Evolutionary conservation across 768 basidiomycete genomes (phyloP), one percentile per base, ranked within the genome.

Genomic region (Suillus paluster): DNA sequence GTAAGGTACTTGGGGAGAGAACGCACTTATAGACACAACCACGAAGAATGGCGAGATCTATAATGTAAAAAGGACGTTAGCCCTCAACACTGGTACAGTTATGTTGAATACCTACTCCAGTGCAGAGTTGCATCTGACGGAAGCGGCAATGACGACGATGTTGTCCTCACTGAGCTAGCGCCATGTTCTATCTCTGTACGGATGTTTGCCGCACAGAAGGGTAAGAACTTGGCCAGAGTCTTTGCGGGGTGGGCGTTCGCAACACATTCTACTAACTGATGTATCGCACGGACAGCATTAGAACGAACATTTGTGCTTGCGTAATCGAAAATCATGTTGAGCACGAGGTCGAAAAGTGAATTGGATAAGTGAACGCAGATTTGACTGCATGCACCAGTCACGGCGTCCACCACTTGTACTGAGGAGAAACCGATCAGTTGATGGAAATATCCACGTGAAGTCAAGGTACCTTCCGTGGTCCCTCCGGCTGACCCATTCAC

Each of bases 81-180:
- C 14, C 11, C 39, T 38, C 21, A 36, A 17, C 5, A n/a, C 21
- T 12, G 58, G 44, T 49, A 23, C 25, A 53, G 9, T 48, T 15
- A 25, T 9, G 21, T 44, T 61, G 39, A 60, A 39, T 21, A 73
- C 87, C 59, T 74, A 91, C 90, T 92, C 90, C 92, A 94, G 68
- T 95, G 93, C 55, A 97, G 79, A 19, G 92, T 93, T 4, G 91
- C 91, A 73, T 95, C 93, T 1, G 91, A 89, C 3, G 91, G 87
- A 44, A 91, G 75, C 1, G 89, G 86, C 2, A 81, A 81, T 4
- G 89, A 86, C 36, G 83, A 79, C 2, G 89, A 89, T 1, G 92
- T 94, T 17, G 89, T 88, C 72, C 82, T 83, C 67, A 83, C 79
- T 60, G 86, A 90, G 69, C 88, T 89, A 9, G 95, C 94, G 5